Conservation (phyloP, 306 rosid species). For the Boehmeria nivea region DNA sequence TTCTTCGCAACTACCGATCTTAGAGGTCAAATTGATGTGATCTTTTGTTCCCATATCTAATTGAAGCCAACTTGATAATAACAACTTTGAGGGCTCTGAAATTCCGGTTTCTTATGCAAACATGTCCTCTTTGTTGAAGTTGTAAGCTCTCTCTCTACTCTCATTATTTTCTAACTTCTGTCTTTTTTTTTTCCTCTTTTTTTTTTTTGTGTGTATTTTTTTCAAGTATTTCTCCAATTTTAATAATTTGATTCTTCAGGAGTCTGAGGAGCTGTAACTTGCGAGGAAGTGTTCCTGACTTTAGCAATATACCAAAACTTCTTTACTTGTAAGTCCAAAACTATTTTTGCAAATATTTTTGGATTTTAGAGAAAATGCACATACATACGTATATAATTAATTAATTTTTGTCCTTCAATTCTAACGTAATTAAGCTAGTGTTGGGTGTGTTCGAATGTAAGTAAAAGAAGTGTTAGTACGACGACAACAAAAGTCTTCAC, state of each 20-base stretch:
- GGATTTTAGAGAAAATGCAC: too few relatives aligned
- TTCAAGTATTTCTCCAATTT: too few relatives aligned
- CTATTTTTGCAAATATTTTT: too few relatives aligned
- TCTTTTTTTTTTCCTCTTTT: neutral
- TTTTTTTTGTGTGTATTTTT: too few relatives aligned
- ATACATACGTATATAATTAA: too few relatives aligned
- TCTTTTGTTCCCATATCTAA: neutral
- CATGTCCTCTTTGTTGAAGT: constrained; percentile 38
- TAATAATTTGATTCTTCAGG: too few relatives aligned
- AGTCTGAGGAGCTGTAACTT: constrained; percentile 17
- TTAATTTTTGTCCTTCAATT: too few relatives aligned
- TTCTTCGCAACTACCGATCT: neutral
- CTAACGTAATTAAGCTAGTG: too few relatives aligned
- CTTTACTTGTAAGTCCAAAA: constrained; percentile 2
- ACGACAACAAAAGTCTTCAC: too few relatives aligned
- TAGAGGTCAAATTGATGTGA: neutral
- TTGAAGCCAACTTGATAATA: constrained; percentile 49
- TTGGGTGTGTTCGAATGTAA: too few relatives aligned
- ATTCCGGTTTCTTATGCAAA: constrained; percentile 37
- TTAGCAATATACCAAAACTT: constrained; percentile 4
- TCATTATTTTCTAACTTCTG: neutral
- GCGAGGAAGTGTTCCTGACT: constrained; percentile 12
- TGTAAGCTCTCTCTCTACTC: constrained; percentile 25
- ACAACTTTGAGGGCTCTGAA: constrained; percentile 32
- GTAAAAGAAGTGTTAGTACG: too few relatives aligned